Conservation (phyloP, 768 basidiomycete species). For the Boletus fagicola region DNA sequence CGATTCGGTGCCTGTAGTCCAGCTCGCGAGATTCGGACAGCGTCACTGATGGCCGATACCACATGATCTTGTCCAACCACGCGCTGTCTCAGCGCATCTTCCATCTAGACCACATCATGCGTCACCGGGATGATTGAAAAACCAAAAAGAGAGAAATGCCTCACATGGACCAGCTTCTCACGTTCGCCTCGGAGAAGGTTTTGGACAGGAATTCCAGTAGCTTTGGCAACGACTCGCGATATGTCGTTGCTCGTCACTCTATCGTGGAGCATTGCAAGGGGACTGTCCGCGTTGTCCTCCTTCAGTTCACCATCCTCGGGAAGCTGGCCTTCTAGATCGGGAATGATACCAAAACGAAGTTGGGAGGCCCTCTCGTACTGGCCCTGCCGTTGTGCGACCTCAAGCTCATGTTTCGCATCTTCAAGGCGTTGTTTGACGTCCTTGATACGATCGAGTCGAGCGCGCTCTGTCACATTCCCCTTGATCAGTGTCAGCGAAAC, state of each 20-base stretch:
- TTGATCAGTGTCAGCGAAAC: not conserved
- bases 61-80: constrained; percentile 93
- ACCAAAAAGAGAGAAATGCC: constrained; percentile 31
- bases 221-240: constrained; percentile 80
- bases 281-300: constrained; percentile 40
- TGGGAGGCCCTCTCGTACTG: constrained; percentile 80
- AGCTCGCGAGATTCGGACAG: constrained; percentile 89
- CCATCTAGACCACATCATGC: constrained; percentile 60
- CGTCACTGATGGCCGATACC: constrained; percentile 81
- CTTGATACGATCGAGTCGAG: constrained; percentile 66
- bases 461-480: constrained; percentile 49
- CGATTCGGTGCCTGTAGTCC: constrained; percentile 86
- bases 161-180: constrained; percentile 83
- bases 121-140: not conserved
- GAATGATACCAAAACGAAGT: constrained; percentile 83
- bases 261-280: constrained; percentile 73
- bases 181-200: constrained; percentile 86
- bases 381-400: constrained; percentile 87
- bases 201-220: constrained; percentile 89
- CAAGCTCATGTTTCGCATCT: constrained; percentile 80
- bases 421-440: constrained; percentile 73
- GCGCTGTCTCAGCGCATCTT: constrained; percentile 65
- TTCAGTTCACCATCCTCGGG: constrained; percentile 51
- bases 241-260: constrained; percentile 89
- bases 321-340: constrained; percentile 70